Percentiles rank a stretch among this genome's conserved stretches.
These are phyloP conservation scores for Globisporangium polare DNA, from an alignment of 352 stramenopile species.

Conservation along the genomic window DNA sequence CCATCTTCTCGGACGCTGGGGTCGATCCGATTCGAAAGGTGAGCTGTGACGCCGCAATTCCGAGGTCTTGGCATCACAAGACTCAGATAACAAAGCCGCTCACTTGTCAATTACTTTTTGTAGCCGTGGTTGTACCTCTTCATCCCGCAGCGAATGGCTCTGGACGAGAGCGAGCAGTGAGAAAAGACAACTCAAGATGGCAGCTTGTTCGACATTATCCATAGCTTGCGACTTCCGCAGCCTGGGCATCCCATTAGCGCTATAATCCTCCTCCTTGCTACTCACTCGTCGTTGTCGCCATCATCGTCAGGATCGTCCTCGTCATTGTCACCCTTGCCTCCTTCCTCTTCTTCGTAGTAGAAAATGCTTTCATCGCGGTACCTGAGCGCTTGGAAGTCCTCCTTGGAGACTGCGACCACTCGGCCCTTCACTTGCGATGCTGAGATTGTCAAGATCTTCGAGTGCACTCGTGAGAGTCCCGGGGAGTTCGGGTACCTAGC, in stretches of 20 bases:
- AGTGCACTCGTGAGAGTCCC: slow-evolving; percentile 34
- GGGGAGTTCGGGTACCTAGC: slow-evolving; percentile 52
- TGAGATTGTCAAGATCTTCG: slow-evolving; percentile 43
- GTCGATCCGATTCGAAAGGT: slow-evolving; percentile 60
- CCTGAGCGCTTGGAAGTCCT: slow-evolving; percentile 47
- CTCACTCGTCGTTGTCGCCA: not conserved
- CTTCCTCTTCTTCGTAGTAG: slow-evolving; percentile 45
- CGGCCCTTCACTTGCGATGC: slow-evolving; percentile 61
- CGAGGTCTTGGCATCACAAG: not conserved
- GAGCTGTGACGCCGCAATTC: no score
- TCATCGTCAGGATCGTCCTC: slow-evolving; percentile 16
- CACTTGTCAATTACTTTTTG: not conserved
- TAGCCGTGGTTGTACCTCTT: slow-evolving; percentile 80
- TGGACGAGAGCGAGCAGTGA: slow-evolving; percentile 31
- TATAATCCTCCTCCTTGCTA: not conserved
- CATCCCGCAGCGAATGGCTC: slow-evolving; percentile 55
- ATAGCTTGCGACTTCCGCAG: not conserved
- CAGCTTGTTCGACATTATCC: not conserved
- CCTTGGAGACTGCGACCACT: slow-evolving; percentile 64
- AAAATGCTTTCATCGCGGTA: slow-evolving; percentile 81
- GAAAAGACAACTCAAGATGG: no score
- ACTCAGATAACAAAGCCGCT: not conserved
- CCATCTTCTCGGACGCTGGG: slow-evolving; percentile 56
- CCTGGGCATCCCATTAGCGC: not conserved
- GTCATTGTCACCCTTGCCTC: slow-evolving; percentile 8